Conservation (phyloP, 2,329 filamentous ascomycete species). For the Cladosporium sp. region DNA sequence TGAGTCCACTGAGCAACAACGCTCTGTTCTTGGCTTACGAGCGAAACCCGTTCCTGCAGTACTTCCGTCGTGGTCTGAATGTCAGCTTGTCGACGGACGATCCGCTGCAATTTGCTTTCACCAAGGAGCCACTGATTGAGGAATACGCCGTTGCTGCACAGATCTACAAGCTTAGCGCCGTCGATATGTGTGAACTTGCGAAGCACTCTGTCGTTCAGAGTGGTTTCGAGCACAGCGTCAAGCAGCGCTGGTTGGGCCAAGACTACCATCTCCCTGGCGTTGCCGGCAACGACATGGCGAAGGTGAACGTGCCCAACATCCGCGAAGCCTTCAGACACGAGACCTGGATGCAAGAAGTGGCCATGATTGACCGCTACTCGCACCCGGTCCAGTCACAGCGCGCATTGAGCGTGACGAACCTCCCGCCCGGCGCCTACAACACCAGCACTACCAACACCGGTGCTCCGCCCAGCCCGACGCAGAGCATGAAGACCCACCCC, state of each 20-base stretch:
- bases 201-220: slow-evolving; percentile 95
- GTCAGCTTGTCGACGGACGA: slow-evolving; percentile 96
- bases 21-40: slow-evolving; percentile 94
- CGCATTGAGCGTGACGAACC: slow-evolving; percentile 25
- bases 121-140: slow-evolving; percentile 95
- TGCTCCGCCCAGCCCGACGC: slow-evolving; percentile 30
- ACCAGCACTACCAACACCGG: slow-evolving; percentile 12
- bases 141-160: slow-evolving; percentile 97
- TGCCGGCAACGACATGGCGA: slow-evolving; percentile 83
- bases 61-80: slow-evolving; percentile 91
- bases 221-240: slow-evolving; percentile 83
- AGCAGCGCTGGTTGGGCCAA: slow-evolving; percentile 83
- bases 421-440: slow-evolving; percentile 19
- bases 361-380: slow-evolving; percentile 55
- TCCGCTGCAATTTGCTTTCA: slow-evolving; percentile 95
- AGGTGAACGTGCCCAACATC: slow-evolving; percentile 93
- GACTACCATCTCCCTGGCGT: slow-evolving; percentile 73
- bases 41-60: slow-evolving; percentile 90
- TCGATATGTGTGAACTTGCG: slow-evolving; percentile 97
- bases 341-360: slow-evolving; percentile 74
- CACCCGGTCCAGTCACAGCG: slow-evolving; percentile 12
- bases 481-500: slow-evolving; percentile 36
- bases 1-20: slow-evolving; percentile 99
- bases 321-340: slow-evolving; percentile 84
- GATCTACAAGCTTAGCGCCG: slow-evolving; percentile 93